A percentile compares a stretch with the other conserved stretches of the same genome.
These are phyloP conservation scores for Neopestalotiopsis sp. DNA, from an alignment of 2,329 filamentous ascomycete genomes.

Conservation along the genomic window DNA sequence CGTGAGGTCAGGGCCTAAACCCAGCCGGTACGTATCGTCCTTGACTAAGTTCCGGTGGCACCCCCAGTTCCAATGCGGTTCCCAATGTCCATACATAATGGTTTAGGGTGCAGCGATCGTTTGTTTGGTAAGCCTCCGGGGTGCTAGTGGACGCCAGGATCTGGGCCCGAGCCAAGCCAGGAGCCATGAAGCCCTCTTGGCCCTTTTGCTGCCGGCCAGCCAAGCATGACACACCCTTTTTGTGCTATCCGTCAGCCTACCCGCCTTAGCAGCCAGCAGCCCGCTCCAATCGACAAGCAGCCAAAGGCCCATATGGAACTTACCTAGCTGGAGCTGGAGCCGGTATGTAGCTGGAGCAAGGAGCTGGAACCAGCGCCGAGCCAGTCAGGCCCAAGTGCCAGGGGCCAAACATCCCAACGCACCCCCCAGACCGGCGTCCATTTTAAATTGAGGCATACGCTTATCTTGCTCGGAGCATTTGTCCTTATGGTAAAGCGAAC, in stretches of 20 bases:
- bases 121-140: constrained; percentile 34
- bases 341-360: background rate
- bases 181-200: background rate
- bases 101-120: constrained; percentile 17
- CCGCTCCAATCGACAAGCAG: constrained; percentile 13
- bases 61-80: constrained; percentile 8
- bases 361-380: constrained; percentile 8
- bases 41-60: constrained; percentile 9
- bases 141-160: constrained; percentile 14
- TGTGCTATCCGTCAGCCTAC: constrained; percentile 17
- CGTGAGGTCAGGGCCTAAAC: constrained; percentile 16
- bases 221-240: constrained; percentile 17
- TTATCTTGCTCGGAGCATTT: constrained; percentile 41
- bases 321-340: constrained; percentile 24
- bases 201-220: background rate
- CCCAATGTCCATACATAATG: too few species aligned
- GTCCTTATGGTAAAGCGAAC: constrained; percentile 28
- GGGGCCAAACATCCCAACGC: background rate
- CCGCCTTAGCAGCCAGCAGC: background rate
- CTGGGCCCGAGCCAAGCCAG: constrained; percentile 7
- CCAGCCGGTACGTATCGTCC: constrained; percentile 12
- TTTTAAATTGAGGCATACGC: constrained; percentile 33
- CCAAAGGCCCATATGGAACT: background rate
- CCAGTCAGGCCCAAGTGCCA: constrained; percentile 20
- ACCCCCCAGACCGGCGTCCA: constrained; percentile 1